Evolutionary conservation across 768 basidiomycete genomes (phyloP).

Genomic region (Cystobasidium tubakii): DNA sequence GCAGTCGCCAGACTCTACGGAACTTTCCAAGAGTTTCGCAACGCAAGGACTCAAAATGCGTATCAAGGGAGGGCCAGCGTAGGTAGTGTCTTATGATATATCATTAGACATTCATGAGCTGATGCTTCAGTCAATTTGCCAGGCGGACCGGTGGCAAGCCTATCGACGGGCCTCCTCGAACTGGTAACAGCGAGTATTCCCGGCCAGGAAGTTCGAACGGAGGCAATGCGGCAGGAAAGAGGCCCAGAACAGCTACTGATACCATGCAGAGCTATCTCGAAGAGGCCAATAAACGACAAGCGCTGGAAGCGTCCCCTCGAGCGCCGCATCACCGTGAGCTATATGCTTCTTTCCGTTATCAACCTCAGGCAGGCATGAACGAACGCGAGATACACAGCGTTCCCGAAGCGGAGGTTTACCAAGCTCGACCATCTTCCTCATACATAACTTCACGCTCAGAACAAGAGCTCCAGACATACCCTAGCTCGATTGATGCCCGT

Average conservation of each 20-base stretch:
- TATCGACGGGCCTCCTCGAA: not conserved
- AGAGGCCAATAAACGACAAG: not conserved
- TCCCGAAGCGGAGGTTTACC: not conserved
- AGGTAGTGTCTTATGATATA: not conserved
- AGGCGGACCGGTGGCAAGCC: conserved; percentile 3
- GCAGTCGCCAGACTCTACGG: conserved; percentile 11
- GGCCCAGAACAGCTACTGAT: not conserved
- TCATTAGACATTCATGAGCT: not conserved
- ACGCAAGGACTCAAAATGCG: conserved; percentile 33
- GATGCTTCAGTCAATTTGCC: not conserved
- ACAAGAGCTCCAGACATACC: not conserved
- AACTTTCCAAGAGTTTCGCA: conserved; percentile 30
- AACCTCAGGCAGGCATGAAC: not conserved
- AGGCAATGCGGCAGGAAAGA: not conserved
- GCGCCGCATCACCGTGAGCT: not conserved
- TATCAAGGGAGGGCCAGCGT: conserved; percentile 34
- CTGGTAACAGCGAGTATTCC: not conserved
- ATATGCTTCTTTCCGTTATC: not conserved
- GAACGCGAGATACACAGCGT: not conserved
- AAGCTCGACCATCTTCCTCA: not conserved
- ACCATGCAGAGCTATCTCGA: not conserved
- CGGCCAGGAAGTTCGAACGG: not conserved
- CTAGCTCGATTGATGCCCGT: conserved; percentile 11
- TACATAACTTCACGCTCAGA: not conserved
- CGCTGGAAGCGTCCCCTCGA: not conserved